Evolutionary conservation across 2,329 filamentous ascomycete genomes (phyloP), one percentile per base, ranked within the genome.

Genomic region (Colletotrichum lindemuthianum): DNA sequence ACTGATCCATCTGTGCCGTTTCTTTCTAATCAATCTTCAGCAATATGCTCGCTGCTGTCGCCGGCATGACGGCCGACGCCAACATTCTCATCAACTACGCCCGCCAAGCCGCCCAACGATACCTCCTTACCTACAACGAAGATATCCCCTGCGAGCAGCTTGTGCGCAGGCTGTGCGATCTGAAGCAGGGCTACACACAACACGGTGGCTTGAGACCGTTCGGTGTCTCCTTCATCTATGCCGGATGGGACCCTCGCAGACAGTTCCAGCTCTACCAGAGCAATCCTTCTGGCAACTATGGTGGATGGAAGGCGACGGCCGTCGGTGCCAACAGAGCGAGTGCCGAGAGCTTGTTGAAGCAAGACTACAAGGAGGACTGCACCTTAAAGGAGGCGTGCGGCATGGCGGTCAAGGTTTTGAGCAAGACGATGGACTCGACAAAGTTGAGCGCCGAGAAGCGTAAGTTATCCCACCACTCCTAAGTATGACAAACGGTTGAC

Each of bases 21-120:
- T 8, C n/a, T n/a, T 8, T 44, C 11, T 40, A 24, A 24, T 4
- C 4, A 24, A n/a, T 41, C 43, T 16, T 6, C 70, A 98, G 95
- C 84, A 99, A 99, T 85, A 99, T 99, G 96, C 98, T 99, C 81
- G 97, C 94, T 81, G 96, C 96, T 67, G 96, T 99, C 66, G 96
- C 96, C 73, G 96, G 96, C 76, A 98, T 99, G 95, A 99, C 94
- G 49, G 96, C 96, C 75, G 96, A 99, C 77, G 96, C 96, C 79
- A 99, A 99, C 85, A 99, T 99, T 80, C 93, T 99, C 78, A 99
- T 99, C 89, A 99, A 99, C 86, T 97, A 96, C 81, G 96, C 96
- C 77, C 93, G 96, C 73, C 93, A 97, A 87, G 92, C 92, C 74
- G 96, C 96, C 73, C 96, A 99, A 83, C 89, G 91, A 76, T 98